A percentile compares a stretch with the other conserved stretches of the same genome.
Conservation (phyloP, 164 flowering plant genomes). For the Magnolia kwangsiensis region DNA sequence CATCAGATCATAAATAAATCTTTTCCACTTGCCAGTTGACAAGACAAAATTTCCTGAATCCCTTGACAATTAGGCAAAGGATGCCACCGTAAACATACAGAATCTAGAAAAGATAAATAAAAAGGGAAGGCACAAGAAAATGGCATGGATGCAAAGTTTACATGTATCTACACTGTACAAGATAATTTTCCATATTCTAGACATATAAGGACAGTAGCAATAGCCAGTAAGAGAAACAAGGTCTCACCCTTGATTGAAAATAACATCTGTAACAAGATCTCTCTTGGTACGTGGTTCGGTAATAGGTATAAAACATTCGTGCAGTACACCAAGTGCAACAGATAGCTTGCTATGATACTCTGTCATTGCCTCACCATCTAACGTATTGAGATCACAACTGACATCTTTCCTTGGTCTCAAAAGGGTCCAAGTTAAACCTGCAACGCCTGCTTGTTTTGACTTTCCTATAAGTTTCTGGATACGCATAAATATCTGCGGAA, state of each 20-base stretch:
- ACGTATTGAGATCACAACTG: conserved; percentile 8
- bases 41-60: no score
- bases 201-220: background rate
- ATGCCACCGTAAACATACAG: no score
- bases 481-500: conserved; percentile 53
- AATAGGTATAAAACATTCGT: conserved; percentile 81
- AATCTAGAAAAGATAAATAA: background rate
- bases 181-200: background rate
- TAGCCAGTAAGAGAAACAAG: background rate
- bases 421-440: conserved; percentile 65
- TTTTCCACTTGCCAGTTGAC: no score
- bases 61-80: no score
- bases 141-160: background rate
- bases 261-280: conserved; percentile 68
- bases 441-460: conserved; percentile 39
- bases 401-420: conserved; percentile 35
- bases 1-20: no score
- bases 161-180: background rate
- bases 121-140: background rate
- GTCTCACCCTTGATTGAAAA: conserved; percentile 66
- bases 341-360: conserved; percentile 62
- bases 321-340: conserved; percentile 71
- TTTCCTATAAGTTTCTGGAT: conserved; percentile 53
- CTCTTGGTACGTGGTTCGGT: conserved; percentile 46
- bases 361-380: conserved; percentile 25